Base-by-base conservation (phyloP, 495 filamentous ascomycete species). In the Lasiosphaeris hirsuta region DNA sequence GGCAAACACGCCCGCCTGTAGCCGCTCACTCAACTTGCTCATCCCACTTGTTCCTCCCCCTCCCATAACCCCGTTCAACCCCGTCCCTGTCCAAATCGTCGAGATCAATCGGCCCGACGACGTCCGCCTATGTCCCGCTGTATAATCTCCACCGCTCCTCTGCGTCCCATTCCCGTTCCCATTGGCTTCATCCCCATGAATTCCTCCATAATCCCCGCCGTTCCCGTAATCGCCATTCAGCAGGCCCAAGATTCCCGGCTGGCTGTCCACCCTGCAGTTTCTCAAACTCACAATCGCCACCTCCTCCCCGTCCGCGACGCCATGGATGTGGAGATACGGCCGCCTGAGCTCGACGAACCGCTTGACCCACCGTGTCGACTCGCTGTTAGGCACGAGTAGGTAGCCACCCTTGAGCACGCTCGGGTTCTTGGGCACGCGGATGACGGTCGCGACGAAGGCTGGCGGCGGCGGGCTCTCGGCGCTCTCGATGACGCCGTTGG, bases 321-420 rank as follows among this genome's bases (percentile, higher is more conserved):
- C 84, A 72, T 97, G 86, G 41, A 97, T 82, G 65, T 97, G 91
- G 56, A 99, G 77, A 65, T 97, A 99, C 6, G 95, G 95, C 40
- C 87, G 84, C 19, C 94, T 85, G 33, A 99, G 84, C 66, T 99
- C 95, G 46, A 96, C 90, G 66, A 92, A 96, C 41, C 93, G 88
- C 59, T 91, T 90, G 5, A 88, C 77, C 94, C 94, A 99, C 56
- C 84, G 81, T 23, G 86, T 86, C 23, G 86, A 86, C 47, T 88
- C 83, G 54, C 81, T 79, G 61, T 84, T 84, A 5, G 92, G 91
- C 4, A 86, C 88, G 14, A 96, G 75, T 30, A 97, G 83, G 66
- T 93, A 92, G 37, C 91, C 91, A 7, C 85, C 83, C 72, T 93
- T 95, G 44, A 90, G 76, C n/a, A 90, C 80, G 14, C 80, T 79